phyloP scores from a whole-genome alignment of 441 rosid species.

The Cnidoscolus chayamansa region DNA sequence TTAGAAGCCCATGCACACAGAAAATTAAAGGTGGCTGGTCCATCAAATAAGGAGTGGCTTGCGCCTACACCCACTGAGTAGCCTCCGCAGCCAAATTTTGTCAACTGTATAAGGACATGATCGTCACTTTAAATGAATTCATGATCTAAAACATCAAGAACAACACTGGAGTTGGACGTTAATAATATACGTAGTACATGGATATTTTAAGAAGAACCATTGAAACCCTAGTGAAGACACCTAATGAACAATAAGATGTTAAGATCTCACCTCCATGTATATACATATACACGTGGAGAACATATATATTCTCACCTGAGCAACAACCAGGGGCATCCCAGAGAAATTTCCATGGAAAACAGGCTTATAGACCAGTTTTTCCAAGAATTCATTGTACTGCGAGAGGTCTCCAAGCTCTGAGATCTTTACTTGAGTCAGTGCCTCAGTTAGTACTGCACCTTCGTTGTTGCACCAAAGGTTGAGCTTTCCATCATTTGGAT shows the following conservation, averaged over 20 bases:
- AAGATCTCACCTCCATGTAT: neutral
- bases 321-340: conserved; percentile 64
- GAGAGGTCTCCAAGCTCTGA: conserved; percentile 60
- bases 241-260: neutral
- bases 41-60: conserved; percentile 63
- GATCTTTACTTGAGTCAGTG: conserved; percentile 40
- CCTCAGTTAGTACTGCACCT: conserved; percentile 54
- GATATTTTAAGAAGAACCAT: neutral
- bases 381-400: conserved; percentile 51
- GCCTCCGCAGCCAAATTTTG: conserved; percentile 68
- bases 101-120: conserved; percentile 40
- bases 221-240: conserved; percentile 1
- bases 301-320: conserved; percentile 36
- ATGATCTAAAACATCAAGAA: neutral
- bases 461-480: conserved; percentile 54
- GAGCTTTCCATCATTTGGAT: conserved; percentile 44
- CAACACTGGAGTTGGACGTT: neutral
- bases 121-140: conserved; percentile 10
- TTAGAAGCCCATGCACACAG: conserved; percentile 52
- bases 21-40: conserved; percentile 54
- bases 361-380: conserved; percentile 53
- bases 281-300: too few relatives aligned
- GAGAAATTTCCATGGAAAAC: conserved; percentile 39
- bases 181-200: too few relatives aligned
- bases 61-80: conserved; percentile 58